Conservation (phyloP, 257 asterid species). For the Scutellaria minor region DNA sequence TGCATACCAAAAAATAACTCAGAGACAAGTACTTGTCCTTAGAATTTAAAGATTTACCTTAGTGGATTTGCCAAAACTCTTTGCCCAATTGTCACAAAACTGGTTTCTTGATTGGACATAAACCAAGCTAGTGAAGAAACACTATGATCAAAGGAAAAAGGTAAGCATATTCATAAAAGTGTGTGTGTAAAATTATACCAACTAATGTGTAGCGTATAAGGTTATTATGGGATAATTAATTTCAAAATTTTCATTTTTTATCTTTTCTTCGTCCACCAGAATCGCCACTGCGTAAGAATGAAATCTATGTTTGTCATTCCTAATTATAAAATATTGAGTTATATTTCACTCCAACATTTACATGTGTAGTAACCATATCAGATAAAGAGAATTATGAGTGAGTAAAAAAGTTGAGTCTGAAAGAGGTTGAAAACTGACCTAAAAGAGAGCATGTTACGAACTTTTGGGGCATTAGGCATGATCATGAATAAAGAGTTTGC, state of each 20-base stretch:
- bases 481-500: slow-evolving; percentile 95
- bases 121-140: slow-evolving; percentile 99
- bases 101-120: slow-evolving; percentile 99
- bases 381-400: slow-evolving; percentile 31
- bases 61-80: slow-evolving; percentile 92
- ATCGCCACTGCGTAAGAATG: neutral
- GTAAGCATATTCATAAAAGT: slow-evolving; percentile 38
- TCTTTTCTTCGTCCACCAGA: neutral
- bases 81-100: slow-evolving; percentile 98
- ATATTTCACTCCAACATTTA: slow-evolving; percentile 7
- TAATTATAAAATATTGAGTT: neutral
- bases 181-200: slow-evolving; percentile 3
- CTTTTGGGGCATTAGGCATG: slow-evolving; percentile 96
- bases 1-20: slow-evolving; percentile 1
- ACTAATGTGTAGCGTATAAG: neutral
- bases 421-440: slow-evolving; percentile 65
- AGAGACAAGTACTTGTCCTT: slow-evolving; percentile 4
- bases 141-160: slow-evolving; percentile 52
- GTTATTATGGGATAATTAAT: slow-evolving; percentile 1
- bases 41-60: slow-evolving; percentile 51
- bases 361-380: slow-evolving; percentile 26
- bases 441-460: slow-evolving; percentile 94
- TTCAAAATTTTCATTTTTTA: slow-evolving; percentile 8
- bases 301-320: neutral
- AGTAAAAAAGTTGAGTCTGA: slow-evolving; percentile 28